These are phyloP conservation scores for Huntiella moniliformis DNA, from an alignment of 2,329 filamentous ascomycete genomes.

Conservation along the genomic window DNA sequence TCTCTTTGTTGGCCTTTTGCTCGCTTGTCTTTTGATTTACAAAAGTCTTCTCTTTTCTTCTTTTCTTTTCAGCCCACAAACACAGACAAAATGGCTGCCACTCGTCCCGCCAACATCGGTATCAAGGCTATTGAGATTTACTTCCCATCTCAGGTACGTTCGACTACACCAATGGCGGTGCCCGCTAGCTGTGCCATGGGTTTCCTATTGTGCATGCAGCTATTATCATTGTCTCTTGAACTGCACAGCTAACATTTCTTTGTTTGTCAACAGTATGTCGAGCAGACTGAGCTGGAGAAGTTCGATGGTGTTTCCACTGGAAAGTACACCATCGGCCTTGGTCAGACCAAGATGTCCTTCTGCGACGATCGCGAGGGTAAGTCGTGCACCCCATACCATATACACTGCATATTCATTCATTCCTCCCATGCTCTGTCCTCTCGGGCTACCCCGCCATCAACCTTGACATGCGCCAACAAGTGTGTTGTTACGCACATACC, in stretches of 20 bases:
- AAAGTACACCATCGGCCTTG: conserved; percentile 82
- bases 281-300: conserved; percentile 66
- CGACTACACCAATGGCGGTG: neutral
- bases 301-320: conserved; percentile 66
- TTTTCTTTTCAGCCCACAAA: conserved; percentile 3
- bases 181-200: too few species aligned
- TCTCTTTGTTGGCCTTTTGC: neutral
- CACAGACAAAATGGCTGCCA: conserved; percentile 39
- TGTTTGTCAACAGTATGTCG: conserved; percentile 45
- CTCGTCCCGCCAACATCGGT: conserved; percentile 67
- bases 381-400: conserved; percentile 15
- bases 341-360: conserved; percentile 84
- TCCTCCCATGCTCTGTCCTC: neutral
- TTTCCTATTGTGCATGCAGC: neutral
- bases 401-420: conserved; percentile 3
- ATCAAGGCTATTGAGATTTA: conserved; percentile 89
- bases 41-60: neutral
- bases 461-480: too few species aligned
- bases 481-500: too few species aligned
- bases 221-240: neutral
- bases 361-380: conserved; percentile 76
- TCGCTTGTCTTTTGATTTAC: neutral
- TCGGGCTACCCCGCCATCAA: neutral
- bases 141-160: conserved; percentile 62
- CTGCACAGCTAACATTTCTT: neutral